phyloP scores from a whole-genome alignment of 495 filamentous ascomycete species.

The Aspergillus sclerotioniger region DNA sequence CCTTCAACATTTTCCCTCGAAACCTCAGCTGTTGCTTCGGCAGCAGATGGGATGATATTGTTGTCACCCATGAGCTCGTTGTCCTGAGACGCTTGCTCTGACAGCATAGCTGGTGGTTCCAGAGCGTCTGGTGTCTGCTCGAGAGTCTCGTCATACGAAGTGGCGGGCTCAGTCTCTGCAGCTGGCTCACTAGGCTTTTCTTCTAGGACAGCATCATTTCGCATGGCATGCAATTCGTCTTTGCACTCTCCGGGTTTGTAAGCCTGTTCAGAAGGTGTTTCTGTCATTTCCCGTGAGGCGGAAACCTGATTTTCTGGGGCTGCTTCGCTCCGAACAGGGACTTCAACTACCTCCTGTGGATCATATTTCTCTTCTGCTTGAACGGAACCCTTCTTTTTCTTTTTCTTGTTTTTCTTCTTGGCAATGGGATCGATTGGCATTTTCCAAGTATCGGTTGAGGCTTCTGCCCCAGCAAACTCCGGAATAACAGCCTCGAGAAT shows the following conservation, averaged over 20 bases:
- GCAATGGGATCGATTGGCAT: constrained; percentile 6
- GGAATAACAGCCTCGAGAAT: not conserved
- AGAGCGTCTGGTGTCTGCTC: not conserved
- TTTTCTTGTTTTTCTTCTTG: constrained; percentile 25
- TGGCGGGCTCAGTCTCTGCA: not conserved
- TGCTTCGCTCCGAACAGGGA: not conserved
- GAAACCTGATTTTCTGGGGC: not conserved
- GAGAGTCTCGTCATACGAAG: not conserved
- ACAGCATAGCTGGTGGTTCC: not conserved
- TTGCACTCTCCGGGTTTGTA: not conserved
- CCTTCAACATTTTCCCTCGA: constrained; percentile 11
- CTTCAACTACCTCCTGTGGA: not conserved
- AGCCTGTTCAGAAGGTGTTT: not conserved
- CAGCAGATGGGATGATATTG: not conserved
- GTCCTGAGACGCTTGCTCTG: not conserved
- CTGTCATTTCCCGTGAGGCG: not conserved
- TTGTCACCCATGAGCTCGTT: not conserved
- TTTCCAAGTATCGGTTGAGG: not conserved
- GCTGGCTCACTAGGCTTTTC: not conserved
- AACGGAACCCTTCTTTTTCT: constrained; percentile 8
- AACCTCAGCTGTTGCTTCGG: constrained; percentile 5
- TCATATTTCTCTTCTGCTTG: not conserved
- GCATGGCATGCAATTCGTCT: not conserved
- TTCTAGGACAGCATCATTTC: not conserved
- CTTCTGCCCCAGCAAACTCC: constrained; percentile 1